phyloP scores from a whole-genome alignment of 176 grass and related monocot species.

The Carex pumila region DNA sequence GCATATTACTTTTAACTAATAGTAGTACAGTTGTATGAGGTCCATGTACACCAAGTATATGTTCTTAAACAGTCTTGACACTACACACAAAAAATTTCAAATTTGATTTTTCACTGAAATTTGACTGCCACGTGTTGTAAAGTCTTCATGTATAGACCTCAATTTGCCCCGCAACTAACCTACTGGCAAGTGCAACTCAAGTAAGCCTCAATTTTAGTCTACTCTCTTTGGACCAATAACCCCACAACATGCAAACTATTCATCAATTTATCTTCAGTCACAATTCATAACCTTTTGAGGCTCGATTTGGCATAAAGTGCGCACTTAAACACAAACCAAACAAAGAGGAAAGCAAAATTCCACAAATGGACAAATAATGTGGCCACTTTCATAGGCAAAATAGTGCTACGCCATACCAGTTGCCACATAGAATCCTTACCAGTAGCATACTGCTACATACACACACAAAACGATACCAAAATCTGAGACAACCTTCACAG shows the following conservation, averaged over 20 bases:
- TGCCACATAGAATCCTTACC: background rate
- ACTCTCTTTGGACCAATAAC: background rate
- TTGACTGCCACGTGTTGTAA: background rate
- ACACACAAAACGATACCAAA: background rate
- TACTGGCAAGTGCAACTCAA: background rate
- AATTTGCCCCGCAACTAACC: conserved; percentile 1
- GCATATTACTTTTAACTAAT: background rate
- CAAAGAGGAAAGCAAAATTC: background rate
- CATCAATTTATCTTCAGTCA: background rate
- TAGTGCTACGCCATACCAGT: background rate
- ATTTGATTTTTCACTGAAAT: background rate
- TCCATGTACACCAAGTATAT: background rate
- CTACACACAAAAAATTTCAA: background rate
- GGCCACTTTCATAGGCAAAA: background rate
- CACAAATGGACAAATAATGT: background rate
- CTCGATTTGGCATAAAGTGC: background rate
- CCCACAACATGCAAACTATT: background rate
- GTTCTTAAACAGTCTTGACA: background rate
- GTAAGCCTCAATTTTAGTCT: background rate
- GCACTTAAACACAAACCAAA: background rate
- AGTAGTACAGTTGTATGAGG: background rate
- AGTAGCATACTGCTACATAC: background rate
- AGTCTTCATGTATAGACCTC: background rate
- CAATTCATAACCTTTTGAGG: background rate
- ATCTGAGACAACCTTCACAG: background rate